These are phyloP conservation scores for Penicillium cataractarum DNA, from an alignment of 495 filamentous ascomycete genomes.

Conservation along the genomic window DNA sequence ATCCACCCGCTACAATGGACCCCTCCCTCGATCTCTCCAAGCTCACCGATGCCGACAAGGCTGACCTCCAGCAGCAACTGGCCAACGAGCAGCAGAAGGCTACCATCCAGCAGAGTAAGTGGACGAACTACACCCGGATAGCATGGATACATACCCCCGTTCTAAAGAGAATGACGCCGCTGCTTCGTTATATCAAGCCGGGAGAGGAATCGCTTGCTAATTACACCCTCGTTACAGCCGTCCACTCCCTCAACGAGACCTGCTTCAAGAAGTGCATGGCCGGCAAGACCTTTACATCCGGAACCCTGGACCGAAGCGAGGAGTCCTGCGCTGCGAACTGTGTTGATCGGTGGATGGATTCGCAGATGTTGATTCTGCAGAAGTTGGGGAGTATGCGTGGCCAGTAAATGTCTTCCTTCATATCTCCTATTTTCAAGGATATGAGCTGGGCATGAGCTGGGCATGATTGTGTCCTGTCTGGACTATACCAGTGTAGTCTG, in stretches of 20 bases:
- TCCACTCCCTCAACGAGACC: slow-evolving; percentile 81
- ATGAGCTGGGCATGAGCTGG: neutral
- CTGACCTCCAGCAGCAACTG: slow-evolving; percentile 82
- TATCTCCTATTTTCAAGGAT: too few relatives aligned
- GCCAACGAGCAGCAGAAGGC: slow-evolving; percentile 79
- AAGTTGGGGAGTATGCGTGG: slow-evolving; percentile 71
- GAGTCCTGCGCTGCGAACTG: slow-evolving; percentile 86
- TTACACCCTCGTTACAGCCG: slow-evolving; percentile 52
- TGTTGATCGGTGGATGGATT: slow-evolving; percentile 90
- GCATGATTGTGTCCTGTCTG: neutral
- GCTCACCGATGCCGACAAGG: slow-evolving; percentile 80
- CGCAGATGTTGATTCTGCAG: slow-evolving; percentile 76
- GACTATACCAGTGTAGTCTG: too few relatives aligned
- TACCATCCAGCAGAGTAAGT: slow-evolving; percentile 77
- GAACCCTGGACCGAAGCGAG: slow-evolving; percentile 72
- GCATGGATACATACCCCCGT: neutral
- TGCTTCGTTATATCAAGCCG: too few relatives aligned
- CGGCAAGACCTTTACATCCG: slow-evolving; percentile 59
- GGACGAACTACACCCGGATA: neutral
- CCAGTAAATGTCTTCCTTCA: slow-evolving; percentile 31
- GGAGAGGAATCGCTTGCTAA: too few relatives aligned
- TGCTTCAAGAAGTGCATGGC: slow-evolving; percentile 94
- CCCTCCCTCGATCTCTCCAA: slow-evolving; percentile 61
- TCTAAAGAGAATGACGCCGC: neutral
- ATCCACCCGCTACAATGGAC: slow-evolving; percentile 38